A percentile compares a stretch with the other conserved stretches of the same genome.
Evolutionary conservation across 805 yeast species (phyloP).

Genomic region (Metschnikowia lunata): DNA sequence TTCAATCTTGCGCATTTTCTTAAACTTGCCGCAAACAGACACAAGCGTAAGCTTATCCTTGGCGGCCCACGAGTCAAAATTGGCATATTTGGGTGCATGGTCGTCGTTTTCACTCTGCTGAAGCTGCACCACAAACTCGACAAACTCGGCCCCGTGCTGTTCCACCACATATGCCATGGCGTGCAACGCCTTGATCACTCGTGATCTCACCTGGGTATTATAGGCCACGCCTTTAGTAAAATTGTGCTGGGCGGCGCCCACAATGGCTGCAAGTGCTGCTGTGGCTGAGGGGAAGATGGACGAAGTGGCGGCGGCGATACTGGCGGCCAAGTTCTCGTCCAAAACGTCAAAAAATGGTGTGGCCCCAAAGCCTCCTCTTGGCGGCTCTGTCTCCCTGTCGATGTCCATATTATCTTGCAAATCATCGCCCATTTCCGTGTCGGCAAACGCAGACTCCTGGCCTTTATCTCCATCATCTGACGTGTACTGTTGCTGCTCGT

Average conservation of each 20-base stretch:
- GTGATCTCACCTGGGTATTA: conserved; percentile 44
- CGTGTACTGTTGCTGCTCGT: conserved; percentile 5
- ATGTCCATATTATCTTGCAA: not conserved
- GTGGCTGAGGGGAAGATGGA: conserved; percentile 28
- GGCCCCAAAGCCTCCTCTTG: not conserved
- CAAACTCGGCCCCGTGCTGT: conserved; percentile 48
- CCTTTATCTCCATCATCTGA: no score
- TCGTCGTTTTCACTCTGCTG: conserved; percentile 13
- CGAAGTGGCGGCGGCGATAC: conserved; percentile 25
- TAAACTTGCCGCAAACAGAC: conserved; percentile 60
- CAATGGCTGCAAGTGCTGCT: conserved; percentile 31
- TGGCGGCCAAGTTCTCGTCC: conserved; percentile 43
- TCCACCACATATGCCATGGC: conserved; percentile 70
- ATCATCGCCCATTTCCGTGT: conserved; percentile 5
- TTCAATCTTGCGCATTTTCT: conserved; percentile 52
- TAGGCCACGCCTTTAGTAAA: conserved; percentile 21
- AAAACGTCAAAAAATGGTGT: conserved; percentile 38
- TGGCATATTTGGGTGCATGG: not conserved
- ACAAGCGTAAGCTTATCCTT: conserved; percentile 57
- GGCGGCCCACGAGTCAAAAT: conserved; percentile 35
- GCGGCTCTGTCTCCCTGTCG: no score
- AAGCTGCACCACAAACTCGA: conserved; percentile 45
- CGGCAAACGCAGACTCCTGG: no score
- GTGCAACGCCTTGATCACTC: conserved; percentile 53
- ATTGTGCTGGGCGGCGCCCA: conserved; percentile 28